Evolutionary conservation across 306 rosid species (phyloP), one percentile per base, ranked within the genome.

Genomic region (Hylodesmum podocarpum): DNA sequence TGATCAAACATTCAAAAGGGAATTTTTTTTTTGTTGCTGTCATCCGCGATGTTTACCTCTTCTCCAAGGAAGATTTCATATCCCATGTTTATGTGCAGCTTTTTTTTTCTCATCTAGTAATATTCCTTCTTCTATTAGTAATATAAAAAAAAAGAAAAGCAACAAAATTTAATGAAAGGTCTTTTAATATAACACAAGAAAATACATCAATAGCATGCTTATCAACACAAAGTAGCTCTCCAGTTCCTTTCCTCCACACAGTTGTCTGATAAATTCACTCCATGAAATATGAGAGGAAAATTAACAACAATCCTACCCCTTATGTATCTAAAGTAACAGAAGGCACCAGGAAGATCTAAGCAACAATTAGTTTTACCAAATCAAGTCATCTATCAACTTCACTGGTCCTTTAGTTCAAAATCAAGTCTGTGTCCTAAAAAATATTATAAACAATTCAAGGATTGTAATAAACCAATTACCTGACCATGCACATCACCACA

Each of bases 401-500:
- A 55, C 54, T 18, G 12, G 19, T 39, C 61, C 66, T 33, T 12
- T 50, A 19, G 64, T 5, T 65, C 65, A 50, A 80, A 55, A 40
- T 39, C 55, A 55, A 22, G 47, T 11, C 7, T 6, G 50, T 82
- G 76, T 53, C 27, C 46, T 57, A 77, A 73, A 40, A 68, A n/a
- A 22, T 29, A 77, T 16, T 39, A 66, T 37, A 28, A 54, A 53
- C 63, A 76, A 53, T 63, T 64, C n/a, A 36, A 73, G 9, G 16
- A 66, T 63, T 61, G 70, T 19, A 76, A 80, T 16, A 76, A 80
- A 53, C 41, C 70, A 73, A 65, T 70, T 88, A 96, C 98, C 98
- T 96, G 99, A 67, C 99, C 99, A 84, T 96, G 99, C 74, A 96
- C 99, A 70, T 96, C 99, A 12, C 99, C 99, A 64, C 99, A 96